A percentile compares a stretch with the other conserved stretches of the same genome.
Evolutionary conservation across 768 basidiomycete species (phyloP).

Genomic region (Chalciporus sphaerocephalus): DNA sequence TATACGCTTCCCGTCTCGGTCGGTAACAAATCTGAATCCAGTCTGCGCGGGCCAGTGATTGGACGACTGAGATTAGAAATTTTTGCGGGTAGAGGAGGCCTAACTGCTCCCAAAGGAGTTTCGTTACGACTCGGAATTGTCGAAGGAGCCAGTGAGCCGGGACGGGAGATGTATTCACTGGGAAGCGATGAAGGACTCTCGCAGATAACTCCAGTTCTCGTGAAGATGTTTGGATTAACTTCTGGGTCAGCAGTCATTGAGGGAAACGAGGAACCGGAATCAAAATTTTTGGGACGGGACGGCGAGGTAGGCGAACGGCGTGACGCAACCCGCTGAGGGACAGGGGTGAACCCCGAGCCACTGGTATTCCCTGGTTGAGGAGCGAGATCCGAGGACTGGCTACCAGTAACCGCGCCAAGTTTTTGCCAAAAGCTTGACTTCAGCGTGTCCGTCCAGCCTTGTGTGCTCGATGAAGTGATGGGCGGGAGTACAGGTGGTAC

Average conservation of each 20-base stretch:
- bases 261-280: background rate
- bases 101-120: background rate
- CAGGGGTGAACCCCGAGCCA: slow-evolving; percentile 21
- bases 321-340: slow-evolving; percentile 15
- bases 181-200: background rate
- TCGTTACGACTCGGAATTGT: background rate
- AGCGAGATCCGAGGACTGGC: slow-evolving; percentile 24
- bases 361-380: background rate
- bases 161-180: background rate
- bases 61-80: slow-evolving; percentile 7
- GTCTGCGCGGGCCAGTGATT: background rate
- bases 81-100: background rate
- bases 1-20: slow-evolving; percentile 21
- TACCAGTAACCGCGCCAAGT: slow-evolving; percentile 48
- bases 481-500: background rate
- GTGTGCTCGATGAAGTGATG: slow-evolving; percentile 8
- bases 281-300: background rate
- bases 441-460: slow-evolving; percentile 42
- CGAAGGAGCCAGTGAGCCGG: background rate
- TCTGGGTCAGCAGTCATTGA: background rate
- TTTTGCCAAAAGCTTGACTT: slow-evolving; percentile 45
- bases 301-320: slow-evolving; percentile 12
- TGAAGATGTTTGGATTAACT: background rate
- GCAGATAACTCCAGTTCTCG: background rate
- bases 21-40: slow-evolving; percentile 1